These are phyloP conservation scores for Dactylonectria estremocensis DNA, from an alignment of 2,329 filamentous ascomycete genomes.

Conservation along the genomic window DNA sequence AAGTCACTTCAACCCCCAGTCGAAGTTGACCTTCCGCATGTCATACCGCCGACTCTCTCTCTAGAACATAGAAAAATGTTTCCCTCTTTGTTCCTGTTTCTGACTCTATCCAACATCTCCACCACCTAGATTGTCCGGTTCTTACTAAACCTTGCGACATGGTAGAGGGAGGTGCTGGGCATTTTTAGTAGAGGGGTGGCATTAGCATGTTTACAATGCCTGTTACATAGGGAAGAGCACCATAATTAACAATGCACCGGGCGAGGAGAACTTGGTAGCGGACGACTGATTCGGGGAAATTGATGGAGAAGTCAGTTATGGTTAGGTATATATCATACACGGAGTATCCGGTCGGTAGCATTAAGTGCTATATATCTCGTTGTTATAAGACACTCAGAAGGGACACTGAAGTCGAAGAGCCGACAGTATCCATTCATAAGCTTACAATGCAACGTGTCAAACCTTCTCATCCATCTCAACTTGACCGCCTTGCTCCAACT, in stretches of 20 bases:
- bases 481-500: background rate
- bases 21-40: no score
- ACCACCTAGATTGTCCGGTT: no score
- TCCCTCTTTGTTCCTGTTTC: no score
- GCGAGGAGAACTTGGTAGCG: background rate
- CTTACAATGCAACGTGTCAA: background rate
- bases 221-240: background rate
- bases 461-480: background rate
- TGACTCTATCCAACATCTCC: no score
- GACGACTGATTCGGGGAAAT: background rate
- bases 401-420: background rate
- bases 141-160: no score
- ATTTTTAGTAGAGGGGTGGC: no score
- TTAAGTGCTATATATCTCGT: background rate
- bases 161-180: no score
- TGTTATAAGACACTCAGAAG: background rate
- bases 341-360: background rate
- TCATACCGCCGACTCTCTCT: no score
- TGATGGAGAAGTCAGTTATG: background rate
- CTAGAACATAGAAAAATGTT: no score
- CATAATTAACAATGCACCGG: background rate
- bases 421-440: background rate
- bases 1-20: no score
- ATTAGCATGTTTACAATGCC: background rate
- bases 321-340: background rate